Conservation (phyloP, 148 eudicot species). For the Persicaria maculosa region DNA sequence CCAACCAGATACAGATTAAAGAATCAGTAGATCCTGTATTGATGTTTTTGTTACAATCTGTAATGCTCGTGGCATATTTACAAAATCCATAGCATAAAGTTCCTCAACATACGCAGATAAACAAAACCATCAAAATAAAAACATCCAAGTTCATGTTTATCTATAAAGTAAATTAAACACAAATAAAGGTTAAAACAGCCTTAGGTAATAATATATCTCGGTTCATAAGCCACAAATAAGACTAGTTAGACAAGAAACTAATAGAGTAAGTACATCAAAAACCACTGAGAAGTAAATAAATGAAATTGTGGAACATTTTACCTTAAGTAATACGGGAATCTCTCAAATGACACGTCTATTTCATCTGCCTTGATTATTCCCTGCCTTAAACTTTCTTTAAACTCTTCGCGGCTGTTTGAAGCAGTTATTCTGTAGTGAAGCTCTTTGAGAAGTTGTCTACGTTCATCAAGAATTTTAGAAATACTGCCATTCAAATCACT, state of each 20-base stretch:
- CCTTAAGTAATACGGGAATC: conserved; percentile 86
- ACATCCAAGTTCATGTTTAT: neutral
- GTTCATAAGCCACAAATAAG: neutral
- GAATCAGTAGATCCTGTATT: neutral
- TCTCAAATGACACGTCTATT: conserved; percentile 67
- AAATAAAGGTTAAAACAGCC: neutral
- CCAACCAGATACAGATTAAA: conserved; percentile 2
- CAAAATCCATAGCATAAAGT: neutral
- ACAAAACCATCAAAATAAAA: neutral
- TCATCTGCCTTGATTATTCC: conserved; percentile 35
- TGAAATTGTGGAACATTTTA: conserved; percentile 17
- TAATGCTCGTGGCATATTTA: neutral
- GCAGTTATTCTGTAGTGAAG: conserved; percentile 31
- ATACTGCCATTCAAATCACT: conserved; percentile 40
- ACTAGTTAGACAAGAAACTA: no score
- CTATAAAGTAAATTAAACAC: neutral
- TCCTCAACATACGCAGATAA: neutral
- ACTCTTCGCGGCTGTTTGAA: conserved; percentile 53
- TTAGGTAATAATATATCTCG: neutral
- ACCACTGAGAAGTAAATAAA: neutral
- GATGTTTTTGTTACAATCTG: neutral
- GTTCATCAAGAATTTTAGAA: conserved; percentile 51
- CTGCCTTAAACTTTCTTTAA: conserved; percentile 46
- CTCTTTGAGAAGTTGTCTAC: conserved; percentile 42
- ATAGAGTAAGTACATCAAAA: neutral